These are phyloP conservation scores for Auricularia sp. DNA, from an alignment of 768 basidiomycete species.

Conservation along the genomic window DNA sequence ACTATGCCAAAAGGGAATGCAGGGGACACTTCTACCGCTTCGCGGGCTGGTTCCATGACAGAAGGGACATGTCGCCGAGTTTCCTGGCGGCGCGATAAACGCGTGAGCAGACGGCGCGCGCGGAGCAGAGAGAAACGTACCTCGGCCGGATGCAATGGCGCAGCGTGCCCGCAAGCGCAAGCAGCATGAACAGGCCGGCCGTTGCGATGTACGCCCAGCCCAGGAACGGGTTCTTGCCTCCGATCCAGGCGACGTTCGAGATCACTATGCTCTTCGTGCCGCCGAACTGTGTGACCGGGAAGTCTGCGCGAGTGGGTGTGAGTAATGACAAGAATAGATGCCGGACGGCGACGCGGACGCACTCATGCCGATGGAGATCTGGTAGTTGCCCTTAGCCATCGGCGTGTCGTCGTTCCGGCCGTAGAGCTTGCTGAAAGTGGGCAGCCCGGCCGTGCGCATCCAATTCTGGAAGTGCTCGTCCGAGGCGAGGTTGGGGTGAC, in stretches of 20 bases:
- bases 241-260: conserved; percentile 96
- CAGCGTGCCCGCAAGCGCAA: conserved; percentile 81
- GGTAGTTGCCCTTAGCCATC: conserved; percentile 65
- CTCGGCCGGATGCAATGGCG: conserved; percentile 90
- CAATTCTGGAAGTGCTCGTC: conserved; percentile 98
- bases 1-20: background rate
- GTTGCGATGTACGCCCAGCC: conserved; percentile 97
- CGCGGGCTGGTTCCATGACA: conserved; percentile 69
- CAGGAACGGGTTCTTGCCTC: conserved; percentile 95
- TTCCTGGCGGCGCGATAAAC: conserved; percentile 36
- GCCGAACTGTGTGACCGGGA: conserved; percentile 79
- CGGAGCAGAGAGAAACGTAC: conserved; percentile 27
- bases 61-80: conserved; percentile 74
- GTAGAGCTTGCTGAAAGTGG: conserved; percentile 93
- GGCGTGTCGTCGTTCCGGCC: conserved; percentile 76
- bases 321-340: background rate
- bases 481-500: conserved; percentile 58
- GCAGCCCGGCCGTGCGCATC: conserved; percentile 97
- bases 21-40: background rate
- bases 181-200: conserved; percentile 73
- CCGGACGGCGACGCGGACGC: conserved; percentile 21
- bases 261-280: conserved; percentile 97
- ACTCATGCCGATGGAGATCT: conserved; percentile 75
- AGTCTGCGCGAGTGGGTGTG: conserved; percentile 47
- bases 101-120: conserved; percentile 4